Evolutionary conservation across 345 rosid genomes (phyloP).

Genomic region (Eucalyptus erythrocorys): DNA sequence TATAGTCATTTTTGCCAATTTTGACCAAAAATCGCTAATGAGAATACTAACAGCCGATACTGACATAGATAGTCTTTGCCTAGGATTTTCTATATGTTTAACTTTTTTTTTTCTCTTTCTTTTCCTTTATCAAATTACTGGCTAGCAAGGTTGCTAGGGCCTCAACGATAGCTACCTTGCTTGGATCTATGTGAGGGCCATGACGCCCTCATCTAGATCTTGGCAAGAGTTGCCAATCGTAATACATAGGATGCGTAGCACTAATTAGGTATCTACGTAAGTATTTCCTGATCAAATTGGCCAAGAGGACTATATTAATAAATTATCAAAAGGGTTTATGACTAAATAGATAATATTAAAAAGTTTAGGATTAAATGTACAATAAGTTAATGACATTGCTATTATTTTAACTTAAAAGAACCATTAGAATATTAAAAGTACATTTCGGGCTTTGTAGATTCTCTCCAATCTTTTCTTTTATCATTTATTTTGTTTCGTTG

Average conservation of each 20-base stretch:
- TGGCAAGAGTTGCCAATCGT: neutral
- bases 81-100: neutral
- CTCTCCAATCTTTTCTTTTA: neutral
- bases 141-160: rapidly evolving
- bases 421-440: neutral
- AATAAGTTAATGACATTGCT: neutral
- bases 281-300: neutral
- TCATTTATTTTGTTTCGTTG: neutral
- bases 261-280: neutral
- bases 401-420: neutral
- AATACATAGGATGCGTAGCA: rapidly evolving
- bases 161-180: neutral
- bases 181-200: neutral
- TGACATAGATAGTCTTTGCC: neutral
- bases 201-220: neutral
- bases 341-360: neutral
- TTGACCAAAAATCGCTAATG: rapidly evolving
- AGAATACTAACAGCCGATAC: rapidly evolving
- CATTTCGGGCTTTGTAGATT: neutral
- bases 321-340: neutral
- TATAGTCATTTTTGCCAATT: rapidly evolving
- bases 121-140: neutral
- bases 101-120: neutral
- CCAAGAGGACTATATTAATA: neutral
- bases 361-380: neutral